Evolutionary conservation across 257 asterid genomes (phyloP), one percentile per base, ranked within the genome.

Genomic region (Solanum sparsipilum): DNA sequence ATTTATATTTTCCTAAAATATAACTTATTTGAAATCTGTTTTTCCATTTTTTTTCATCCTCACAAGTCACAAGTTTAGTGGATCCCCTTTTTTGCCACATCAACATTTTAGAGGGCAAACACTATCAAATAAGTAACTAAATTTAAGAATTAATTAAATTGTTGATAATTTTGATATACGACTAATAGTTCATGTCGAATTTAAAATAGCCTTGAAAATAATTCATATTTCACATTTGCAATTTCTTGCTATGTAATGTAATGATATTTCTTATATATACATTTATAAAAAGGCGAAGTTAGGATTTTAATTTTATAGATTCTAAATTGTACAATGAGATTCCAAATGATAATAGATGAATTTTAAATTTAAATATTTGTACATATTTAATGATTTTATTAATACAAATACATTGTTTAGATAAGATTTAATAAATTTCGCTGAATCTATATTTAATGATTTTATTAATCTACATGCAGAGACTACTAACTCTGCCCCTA

Each of bases 341-440:
- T 52, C 7, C n/a, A 52, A 52, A 52, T 0, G 9, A 1, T 52
- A 16, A 52, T 52, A 52, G 1, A 0, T 52, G n/a, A 0, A 52
- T 52, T 52, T 1, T 52, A 16, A 52, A 52, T 16, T 52, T 52
- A 52, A 52, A 52, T 16, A 52, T 52, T 52, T 48, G 0, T 52
- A 52, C 23, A 52, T 52, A 16, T 16, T 52, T 16, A 52, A 52
- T 52, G 4, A 52, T 52, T 52, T 52, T 52, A 52, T 2, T 52
- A 52, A 16, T 0, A 52, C 23, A 52, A 52, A 52, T 52, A 52
- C 1, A 5, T 52, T 52, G 0, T 1, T 52, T 1, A 1, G 0
- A 52, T 0, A 52, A 52, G 6, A 52, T 52, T 52, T 52, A 52
- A 52, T 16, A 52, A 16, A 52, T 52, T 52, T 0, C 0, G 1